Percentiles rank a stretch among this genome's conserved stretches.
These are phyloP conservation scores for Yarrowia phangngaensis DNA, from an alignment of 805 yeast species.

Conservation along the genomic window DNA sequence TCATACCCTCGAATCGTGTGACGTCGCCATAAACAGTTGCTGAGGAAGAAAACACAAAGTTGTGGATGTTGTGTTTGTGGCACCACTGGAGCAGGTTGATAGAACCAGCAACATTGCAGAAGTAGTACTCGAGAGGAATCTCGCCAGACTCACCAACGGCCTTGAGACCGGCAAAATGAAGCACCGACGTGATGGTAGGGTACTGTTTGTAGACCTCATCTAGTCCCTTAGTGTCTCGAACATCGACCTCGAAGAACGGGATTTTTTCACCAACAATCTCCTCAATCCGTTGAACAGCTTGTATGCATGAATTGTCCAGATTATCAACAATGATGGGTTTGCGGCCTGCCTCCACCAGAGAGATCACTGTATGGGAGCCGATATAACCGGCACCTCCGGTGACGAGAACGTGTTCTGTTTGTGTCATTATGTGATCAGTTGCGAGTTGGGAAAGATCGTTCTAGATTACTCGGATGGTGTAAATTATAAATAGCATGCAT, in stretches of 20 bases:
- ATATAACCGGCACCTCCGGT: slow-evolving; percentile 88
- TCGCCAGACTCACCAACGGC: slow-evolving; percentile 76
- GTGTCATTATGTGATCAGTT: too few relatives aligned
- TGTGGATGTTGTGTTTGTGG: slow-evolving; percentile 44
- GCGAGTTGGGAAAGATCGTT: too few relatives aligned
- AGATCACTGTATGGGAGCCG: slow-evolving; percentile 70
- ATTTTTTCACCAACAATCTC: slow-evolving; percentile 46
- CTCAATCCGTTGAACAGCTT: slow-evolving; percentile 54
- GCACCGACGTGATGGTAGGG: slow-evolving; percentile 52
- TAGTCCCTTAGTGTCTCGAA: slow-evolving; percentile 51
- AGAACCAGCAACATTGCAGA: slow-evolving; percentile 65
- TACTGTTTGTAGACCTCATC: slow-evolving; percentile 48
- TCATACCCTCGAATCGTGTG: slow-evolving; percentile 63
- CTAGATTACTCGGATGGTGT: too few relatives aligned
- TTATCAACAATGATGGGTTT: slow-evolving; percentile 73
- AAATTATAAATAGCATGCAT: too few relatives aligned
- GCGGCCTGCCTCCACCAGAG: slow-evolving; percentile 48
- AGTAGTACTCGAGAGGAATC: slow-evolving; percentile 64
- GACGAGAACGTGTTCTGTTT: slow-evolving; percentile 50
- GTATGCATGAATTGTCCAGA: slow-evolving; percentile 60
- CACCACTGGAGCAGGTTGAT: slow-evolving; percentile 55
- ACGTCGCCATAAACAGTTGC: slow-evolving; percentile 86
- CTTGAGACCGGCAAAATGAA: slow-evolving; percentile 79
- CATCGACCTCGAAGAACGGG: slow-evolving; percentile 57
- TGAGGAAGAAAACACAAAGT: slow-evolving; percentile 68